Conservation (phyloP, 2,329 filamentous ascomycete genomes). For the Fusarium protoensiforme region DNA sequence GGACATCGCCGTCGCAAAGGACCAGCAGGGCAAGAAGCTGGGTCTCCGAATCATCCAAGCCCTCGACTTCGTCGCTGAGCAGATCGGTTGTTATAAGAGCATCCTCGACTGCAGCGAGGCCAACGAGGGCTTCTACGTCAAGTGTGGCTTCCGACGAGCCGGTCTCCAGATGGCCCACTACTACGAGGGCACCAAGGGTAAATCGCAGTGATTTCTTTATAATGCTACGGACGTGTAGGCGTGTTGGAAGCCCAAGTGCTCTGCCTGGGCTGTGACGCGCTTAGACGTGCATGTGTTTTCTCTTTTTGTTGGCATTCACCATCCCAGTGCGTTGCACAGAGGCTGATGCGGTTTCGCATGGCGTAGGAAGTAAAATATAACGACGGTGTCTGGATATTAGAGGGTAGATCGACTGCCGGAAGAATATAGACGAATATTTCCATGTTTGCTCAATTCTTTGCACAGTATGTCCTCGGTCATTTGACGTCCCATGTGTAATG, state of each 20-base stretch:
- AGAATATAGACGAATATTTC: conserved; percentile 33
- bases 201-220: conserved; percentile 46
- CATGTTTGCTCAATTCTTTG: background rate
- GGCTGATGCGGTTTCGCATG: conserved; percentile 41
- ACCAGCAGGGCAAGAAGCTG: conserved; percentile 97
- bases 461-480: background rate
- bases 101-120: conserved; percentile 96
- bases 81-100: conserved; percentile 95
- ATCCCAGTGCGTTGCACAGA: conserved; percentile 30
- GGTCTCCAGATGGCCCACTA: conserved; percentile 98
- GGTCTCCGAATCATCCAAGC: conserved; percentile 94
- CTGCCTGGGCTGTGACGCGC: background rate
- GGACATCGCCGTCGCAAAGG: conserved; percentile 94
- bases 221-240: background rate
- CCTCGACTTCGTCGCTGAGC: conserved; percentile 86
- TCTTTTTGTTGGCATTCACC: conserved; percentile 17
- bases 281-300: conserved; percentile 3
- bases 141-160: conserved; percentile 93
- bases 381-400: conserved; percentile 22
- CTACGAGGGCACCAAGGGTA: conserved; percentile 72
- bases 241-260: background rate
- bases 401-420: conserved; percentile 24
- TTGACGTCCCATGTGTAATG: background rate
- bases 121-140: conserved; percentile 98
- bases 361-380: conserved; percentile 46